These are phyloP conservation scores for Alternaria dauci DNA, from an alignment of 2,329 filamentous ascomycete genomes.

Conservation along the genomic window DNA sequence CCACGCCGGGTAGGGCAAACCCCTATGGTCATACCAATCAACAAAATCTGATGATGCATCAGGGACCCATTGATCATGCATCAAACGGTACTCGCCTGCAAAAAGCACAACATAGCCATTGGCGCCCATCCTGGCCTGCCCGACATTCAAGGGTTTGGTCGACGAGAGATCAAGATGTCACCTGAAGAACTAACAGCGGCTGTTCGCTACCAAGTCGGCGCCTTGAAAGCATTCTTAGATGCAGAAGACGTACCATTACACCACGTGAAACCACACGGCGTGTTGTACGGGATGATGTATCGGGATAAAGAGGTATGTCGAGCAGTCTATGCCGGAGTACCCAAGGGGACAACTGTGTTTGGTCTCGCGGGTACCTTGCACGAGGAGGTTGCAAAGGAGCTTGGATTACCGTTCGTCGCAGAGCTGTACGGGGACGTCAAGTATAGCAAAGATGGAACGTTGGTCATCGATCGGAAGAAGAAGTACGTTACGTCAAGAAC, in stretches of 20 bases:
- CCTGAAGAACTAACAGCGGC: constrained; percentile 66
- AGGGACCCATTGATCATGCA: constrained; percentile 71
- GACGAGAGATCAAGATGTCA: constrained; percentile 67
- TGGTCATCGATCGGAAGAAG: constrained; percentile 68
- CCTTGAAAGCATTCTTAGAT: constrained; percentile 67
- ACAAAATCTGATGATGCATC: constrained; percentile 13
- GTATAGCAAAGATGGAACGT: constrained; percentile 59
- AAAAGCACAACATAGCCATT: constrained; percentile 63
- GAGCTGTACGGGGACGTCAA: constrained; percentile 67
- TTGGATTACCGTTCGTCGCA: constrained; percentile 62
- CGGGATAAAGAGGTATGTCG: constrained; percentile 61
- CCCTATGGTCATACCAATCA: not conserved
- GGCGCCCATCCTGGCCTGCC: constrained; percentile 72
- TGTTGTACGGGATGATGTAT: constrained; percentile 66
- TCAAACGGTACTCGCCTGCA: constrained; percentile 66
- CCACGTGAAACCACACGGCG: constrained; percentile 70
- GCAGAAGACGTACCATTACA: constrained; percentile 64
- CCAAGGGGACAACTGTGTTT: constrained; percentile 61
- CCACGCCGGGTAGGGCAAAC: constrained; percentile 54
- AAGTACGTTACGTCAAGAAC: constrained; percentile 47
- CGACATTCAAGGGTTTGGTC: constrained; percentile 71
- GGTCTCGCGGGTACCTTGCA: constrained; percentile 64
- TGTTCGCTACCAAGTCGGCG: constrained; percentile 70
- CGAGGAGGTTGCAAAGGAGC: constrained; percentile 62
- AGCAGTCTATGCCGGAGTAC: constrained; percentile 63